Evolutionary conservation across 176 grass and related monocot genomes (phyloP).

Genomic region (Tillandsia fasciculata): DNA sequence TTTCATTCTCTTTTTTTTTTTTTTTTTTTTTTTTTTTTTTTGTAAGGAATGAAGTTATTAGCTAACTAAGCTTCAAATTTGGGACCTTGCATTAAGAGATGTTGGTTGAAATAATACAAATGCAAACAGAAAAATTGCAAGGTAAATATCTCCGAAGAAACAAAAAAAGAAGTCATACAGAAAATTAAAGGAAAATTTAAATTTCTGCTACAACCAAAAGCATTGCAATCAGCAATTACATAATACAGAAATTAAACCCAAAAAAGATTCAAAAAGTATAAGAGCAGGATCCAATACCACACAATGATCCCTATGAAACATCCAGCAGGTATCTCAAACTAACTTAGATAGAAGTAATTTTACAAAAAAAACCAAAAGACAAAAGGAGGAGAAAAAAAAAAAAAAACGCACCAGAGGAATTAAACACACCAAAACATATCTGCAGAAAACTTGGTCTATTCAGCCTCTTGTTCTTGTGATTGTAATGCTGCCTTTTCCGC

Average conservation of each 20-base stretch:
- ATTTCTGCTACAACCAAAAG: not conserved
- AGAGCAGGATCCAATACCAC: not conserved
- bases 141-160: not conserved
- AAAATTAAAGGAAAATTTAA: not conserved
- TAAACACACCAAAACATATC: not conserved
- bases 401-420: not conserved
- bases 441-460: constrained; percentile 1
- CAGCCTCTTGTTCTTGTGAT: constrained; percentile 82
- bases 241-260: not conserved
- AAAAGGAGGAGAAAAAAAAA: not conserved
- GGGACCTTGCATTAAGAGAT: too few relatives aligned
- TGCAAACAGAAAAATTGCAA: not conserved
- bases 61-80: too few relatives aligned
- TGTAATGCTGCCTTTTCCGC: constrained; percentile 68
- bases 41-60: too few relatives aligned
- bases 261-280: not conserved
- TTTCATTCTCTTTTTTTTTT: too few relatives aligned
- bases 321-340: not conserved
- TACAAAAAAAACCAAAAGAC: not conserved
- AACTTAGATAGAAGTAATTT: not conserved
- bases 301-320: not conserved
- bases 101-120: not conserved
- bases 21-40: too few relatives aligned
- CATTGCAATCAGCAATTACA: not conserved
- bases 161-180: not conserved